Evolutionary conservation across 1,284 basidiomycete genomes (phyloP).

Genomic region (Athelia psychrophila): DNA sequence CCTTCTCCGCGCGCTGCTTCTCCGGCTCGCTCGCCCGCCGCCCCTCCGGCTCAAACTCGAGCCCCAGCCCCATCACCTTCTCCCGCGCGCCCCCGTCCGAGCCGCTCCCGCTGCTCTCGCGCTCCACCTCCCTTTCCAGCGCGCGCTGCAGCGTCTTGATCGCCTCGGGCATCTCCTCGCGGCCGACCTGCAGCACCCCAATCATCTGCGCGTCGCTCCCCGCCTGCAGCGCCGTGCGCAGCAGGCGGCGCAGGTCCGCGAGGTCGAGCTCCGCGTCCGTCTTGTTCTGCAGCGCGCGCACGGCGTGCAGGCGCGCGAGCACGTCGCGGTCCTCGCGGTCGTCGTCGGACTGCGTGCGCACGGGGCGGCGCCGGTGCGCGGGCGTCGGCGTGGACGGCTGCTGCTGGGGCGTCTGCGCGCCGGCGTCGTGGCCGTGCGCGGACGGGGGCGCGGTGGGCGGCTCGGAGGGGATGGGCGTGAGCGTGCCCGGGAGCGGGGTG

Average conservation of each 20-base stretch:
- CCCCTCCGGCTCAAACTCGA: constrained; percentile 15
- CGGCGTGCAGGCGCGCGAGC: constrained; percentile 27
- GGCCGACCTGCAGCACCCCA: constrained; percentile 56
- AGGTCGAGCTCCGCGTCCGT: constrained; percentile 53
- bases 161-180: constrained; percentile 75
- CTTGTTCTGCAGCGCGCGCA: constrained; percentile 49
- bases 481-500: neutral
- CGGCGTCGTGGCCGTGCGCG: too few relatives aligned
- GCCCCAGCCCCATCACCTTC: neutral
- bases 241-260: constrained; percentile 53
- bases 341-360: constrained; percentile 10
- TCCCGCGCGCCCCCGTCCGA: constrained; percentile 6
- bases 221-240: constrained; percentile 55
- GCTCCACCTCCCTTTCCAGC: constrained; percentile 49
- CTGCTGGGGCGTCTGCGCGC: neutral
- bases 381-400: neutral
- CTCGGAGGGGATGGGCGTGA: constrained; percentile 1
- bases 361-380: constrained; percentile 7
- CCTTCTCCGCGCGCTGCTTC: neutral
- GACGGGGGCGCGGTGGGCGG: neutral
- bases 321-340: constrained; percentile 18
- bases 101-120: constrained; percentile 15
- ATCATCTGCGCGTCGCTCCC: constrained; percentile 65
- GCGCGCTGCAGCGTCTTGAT: constrained; percentile 74
- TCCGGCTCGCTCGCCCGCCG: constrained; percentile 19